phyloP scores from a whole-genome alignment of 768 basidiomycete genomes.

The Mycena crocata region DNA sequence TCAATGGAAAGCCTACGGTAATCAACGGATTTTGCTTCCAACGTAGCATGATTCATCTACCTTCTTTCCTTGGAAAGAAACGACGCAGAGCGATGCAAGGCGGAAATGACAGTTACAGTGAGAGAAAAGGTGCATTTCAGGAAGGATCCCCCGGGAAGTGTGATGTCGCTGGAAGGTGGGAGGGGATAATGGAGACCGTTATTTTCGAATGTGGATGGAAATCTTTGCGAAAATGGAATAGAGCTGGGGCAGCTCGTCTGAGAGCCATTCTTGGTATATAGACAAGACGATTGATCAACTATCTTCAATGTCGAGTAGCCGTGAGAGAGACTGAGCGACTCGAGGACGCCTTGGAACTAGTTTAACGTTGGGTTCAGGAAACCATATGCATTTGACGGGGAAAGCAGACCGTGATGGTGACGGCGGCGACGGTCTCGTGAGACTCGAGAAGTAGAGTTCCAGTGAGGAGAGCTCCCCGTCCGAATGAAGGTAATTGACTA shows the following conservation, averaged over 20 bases:
- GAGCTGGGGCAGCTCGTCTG: conserved; percentile 7
- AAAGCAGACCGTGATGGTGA: conserved; percentile 5
- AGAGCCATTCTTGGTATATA: conserved; percentile 11
- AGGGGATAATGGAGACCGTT: conserved; percentile 9
- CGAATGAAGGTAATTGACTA: neutral
- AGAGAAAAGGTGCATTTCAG: conserved; percentile 27
- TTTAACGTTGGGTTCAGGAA: neutral
- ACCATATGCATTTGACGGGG: neutral
- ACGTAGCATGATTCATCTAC: neutral
- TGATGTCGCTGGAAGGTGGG: conserved; percentile 28
- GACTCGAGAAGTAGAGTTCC: conserved; percentile 14
- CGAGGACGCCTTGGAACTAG: conserved; percentile 24
- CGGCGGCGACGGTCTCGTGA: conserved; percentile 3
- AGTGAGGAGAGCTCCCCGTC: conserved; percentile 9
- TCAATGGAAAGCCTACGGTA: conserved; percentile 17
- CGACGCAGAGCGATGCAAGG: neutral
- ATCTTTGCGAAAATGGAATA: conserved; percentile 13
- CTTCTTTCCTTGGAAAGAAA: conserved; percentile 18
- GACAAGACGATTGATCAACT: neutral
- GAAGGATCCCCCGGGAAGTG: conserved; percentile 12
- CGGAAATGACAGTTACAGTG: neutral
- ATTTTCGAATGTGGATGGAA: conserved; percentile 19
- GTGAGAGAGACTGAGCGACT: conserved; percentile 11
- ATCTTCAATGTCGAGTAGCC: conserved; percentile 12
- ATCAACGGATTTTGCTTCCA: neutral